These are phyloP conservation scores for Monilinia fructigena DNA, from an alignment of 2,329 filamentous ascomycete genomes.

Conservation along the genomic window DNA sequence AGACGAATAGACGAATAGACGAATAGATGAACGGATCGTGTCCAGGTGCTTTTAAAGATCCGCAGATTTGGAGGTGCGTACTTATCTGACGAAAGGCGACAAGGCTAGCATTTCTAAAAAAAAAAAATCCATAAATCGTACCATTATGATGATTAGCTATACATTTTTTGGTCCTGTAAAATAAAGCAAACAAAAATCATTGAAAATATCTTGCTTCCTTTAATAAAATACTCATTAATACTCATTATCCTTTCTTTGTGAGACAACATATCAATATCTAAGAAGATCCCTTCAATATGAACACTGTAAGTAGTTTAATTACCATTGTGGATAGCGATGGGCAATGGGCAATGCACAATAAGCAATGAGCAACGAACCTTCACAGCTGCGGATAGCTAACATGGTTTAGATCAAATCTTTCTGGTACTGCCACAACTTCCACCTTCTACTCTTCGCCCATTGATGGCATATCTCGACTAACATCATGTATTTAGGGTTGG, in stretches of 20 bases:
- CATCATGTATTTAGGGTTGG: conserved; percentile 63
- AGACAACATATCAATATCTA: not conserved
- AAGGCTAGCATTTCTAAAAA: conserved; percentile 16
- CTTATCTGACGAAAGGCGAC: conserved; percentile 9
- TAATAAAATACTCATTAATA: not conserved
- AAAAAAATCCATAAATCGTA: conserved; percentile 7
- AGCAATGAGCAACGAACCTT: not conserved
- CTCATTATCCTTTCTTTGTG: not conserved
- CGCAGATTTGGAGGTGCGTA: not conserved
- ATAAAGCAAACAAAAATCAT: not conserved
- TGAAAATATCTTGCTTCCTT: not conserved
- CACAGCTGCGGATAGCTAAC: conserved; percentile 25
- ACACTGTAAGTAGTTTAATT: conserved; percentile 48
- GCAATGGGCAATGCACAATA: not conserved
- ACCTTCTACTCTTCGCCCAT: conserved; percentile 19
- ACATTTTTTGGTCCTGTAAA: not conserved
- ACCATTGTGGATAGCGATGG: not conserved
- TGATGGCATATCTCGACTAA: conserved; percentile 28
- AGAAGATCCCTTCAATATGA: conserved; percentile 44
- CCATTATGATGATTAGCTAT: not conserved
- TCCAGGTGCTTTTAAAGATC: not conserved
- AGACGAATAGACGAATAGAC: too few relatives aligned
- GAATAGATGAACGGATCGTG: too few relatives aligned
- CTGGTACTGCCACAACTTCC: conserved; percentile 49
- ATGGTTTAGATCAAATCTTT: conserved; percentile 61